Evolutionary conservation across 768 basidiomycete species (phyloP).

Genomic region (Tremella mesenterica): DNA sequence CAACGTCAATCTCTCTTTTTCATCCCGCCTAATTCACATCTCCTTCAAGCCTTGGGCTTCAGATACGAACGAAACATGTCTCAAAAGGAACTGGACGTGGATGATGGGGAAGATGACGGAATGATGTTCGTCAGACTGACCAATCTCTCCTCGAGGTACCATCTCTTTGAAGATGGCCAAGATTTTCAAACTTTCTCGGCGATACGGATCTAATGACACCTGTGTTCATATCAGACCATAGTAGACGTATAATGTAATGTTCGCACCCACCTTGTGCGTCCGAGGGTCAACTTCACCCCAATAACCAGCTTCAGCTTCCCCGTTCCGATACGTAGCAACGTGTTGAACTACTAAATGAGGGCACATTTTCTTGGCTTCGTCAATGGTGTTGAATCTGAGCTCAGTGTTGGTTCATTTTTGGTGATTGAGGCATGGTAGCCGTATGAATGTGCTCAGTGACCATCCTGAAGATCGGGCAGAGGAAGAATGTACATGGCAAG

Average conservation of each 20-base stretch:
- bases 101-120: neutral
- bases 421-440: too few relatives aligned
- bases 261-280: slow-evolving; percentile 96
- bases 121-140: slow-evolving; percentile 46
- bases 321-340: slow-evolving; percentile 75
- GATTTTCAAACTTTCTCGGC: slow-evolving; percentile 82
- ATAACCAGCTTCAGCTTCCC: slow-evolving; percentile 65
- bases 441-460: too few relatives aligned
- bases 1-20: neutral
- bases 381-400: slow-evolving; percentile 25
- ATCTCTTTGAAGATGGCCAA: slow-evolving; percentile 70
- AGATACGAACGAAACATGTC: too few relatives aligned
- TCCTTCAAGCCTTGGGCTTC: too few relatives aligned
- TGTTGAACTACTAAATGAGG: slow-evolving; percentile 78
- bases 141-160: slow-evolving; percentile 70
- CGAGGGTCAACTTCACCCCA: slow-evolving; percentile 79
- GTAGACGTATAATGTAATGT: slow-evolving; percentile 45
- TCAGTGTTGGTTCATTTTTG: neutral
- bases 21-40: too few relatives aligned
- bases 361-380: slow-evolving; percentile 73
- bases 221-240: too few relatives aligned
- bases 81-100: too few relatives aligned
- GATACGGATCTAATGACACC: slow-evolving; percentile 88
- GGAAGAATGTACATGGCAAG: too few relatives aligned
- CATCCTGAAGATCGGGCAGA: too few relatives aligned